phyloP scores from a whole-genome alignment of 2,329 filamentous ascomycete species.

The Ophiostoma populinum region DNA sequence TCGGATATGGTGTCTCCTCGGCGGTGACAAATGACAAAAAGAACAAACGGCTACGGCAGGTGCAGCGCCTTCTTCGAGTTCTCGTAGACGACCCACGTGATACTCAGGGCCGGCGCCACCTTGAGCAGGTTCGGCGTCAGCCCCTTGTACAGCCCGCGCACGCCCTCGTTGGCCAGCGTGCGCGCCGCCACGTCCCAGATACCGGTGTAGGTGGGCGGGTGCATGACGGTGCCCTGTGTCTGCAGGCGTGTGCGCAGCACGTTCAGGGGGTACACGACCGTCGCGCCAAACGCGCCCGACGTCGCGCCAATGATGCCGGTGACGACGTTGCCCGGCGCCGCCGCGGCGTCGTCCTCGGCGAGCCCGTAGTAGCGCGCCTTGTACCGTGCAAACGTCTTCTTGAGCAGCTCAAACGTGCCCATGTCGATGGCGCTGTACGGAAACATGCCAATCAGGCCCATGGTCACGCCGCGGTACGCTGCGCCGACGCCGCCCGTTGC shows the following conservation, averaged over 20 bases:
- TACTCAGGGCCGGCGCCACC: slow-evolving; percentile 87
- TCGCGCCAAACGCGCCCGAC: slow-evolving; percentile 80
- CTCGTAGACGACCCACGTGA: slow-evolving; percentile 88
- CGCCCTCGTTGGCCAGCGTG: slow-evolving; percentile 68
- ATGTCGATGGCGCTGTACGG: slow-evolving; percentile 95
- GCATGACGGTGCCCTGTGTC: slow-evolving; percentile 84
- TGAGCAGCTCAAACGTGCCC: slow-evolving; percentile 86
- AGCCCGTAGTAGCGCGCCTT: slow-evolving; percentile 53
- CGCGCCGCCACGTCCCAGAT: slow-evolving; percentile 76
- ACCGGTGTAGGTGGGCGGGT: slow-evolving; percentile 77
- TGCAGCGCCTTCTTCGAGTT: slow-evolving; percentile 62
- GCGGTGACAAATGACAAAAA: neutral
- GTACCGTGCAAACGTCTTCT: slow-evolving; percentile 51
- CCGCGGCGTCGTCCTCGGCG: slow-evolving; percentile 72
- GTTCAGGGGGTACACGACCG: slow-evolving; percentile 90
- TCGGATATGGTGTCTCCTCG: neutral
- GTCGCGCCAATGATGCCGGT: slow-evolving; percentile 82
- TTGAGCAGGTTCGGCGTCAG: slow-evolving; percentile 90
- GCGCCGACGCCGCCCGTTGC: slow-evolving; percentile 53
- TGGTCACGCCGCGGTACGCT: slow-evolving; percentile 83
- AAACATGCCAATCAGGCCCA: slow-evolving; percentile 92
- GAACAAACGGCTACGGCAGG: slow-evolving; percentile 21
- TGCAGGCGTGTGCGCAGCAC: slow-evolving; percentile 81
- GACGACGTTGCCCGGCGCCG: slow-evolving; percentile 57
- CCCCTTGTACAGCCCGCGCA: slow-evolving; percentile 81